phyloP scores from a whole-genome alignment of 2,329 filamentous ascomycete genomes.

The Penicillium sp. region DNA sequence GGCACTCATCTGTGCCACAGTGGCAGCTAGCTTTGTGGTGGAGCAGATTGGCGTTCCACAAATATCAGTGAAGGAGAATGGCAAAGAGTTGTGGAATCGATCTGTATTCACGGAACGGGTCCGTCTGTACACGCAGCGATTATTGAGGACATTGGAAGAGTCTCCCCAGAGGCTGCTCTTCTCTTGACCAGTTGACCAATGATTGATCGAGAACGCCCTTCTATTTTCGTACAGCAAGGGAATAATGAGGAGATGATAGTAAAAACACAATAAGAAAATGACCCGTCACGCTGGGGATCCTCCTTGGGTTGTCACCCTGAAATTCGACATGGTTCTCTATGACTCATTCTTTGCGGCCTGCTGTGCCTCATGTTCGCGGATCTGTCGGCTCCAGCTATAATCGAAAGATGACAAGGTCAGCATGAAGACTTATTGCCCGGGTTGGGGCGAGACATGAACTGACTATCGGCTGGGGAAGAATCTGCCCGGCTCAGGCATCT shows the following conservation, averaged over 20 bases:
- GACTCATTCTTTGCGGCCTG: constrained; percentile 46
- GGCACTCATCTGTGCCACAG: constrained; percentile 72
- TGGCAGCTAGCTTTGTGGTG: constrained; percentile 88
- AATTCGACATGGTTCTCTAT: constrained; percentile 24
- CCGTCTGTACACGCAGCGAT: constrained; percentile 45
- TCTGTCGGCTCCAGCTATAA: constrained; percentile 67
- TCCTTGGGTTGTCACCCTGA: constrained; percentile 21
- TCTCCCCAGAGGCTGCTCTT: constrained; percentile 37
- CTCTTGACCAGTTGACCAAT: constrained; percentile 37
- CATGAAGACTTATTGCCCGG: constrained; percentile 4
- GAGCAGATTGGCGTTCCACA: constrained; percentile 84
- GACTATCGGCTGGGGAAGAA: constrained; percentile 86
- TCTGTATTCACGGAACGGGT: constrained; percentile 45
- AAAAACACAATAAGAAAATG: constrained; percentile 28
- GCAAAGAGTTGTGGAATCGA: constrained; percentile 46
- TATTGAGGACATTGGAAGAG: constrained; percentile 41
- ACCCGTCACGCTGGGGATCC: constrained; percentile 26
- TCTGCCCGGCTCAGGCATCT: constrained; percentile 70
- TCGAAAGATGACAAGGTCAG: constrained; percentile 17
- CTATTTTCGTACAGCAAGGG: constrained; percentile 40
- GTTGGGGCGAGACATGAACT: constrained; percentile 37
- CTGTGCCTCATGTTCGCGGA: constrained; percentile 63
- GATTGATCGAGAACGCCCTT: constrained; percentile 35
- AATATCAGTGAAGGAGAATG: constrained; percentile 31
- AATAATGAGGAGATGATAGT: constrained; percentile 35